Evolutionary conservation across 805 yeast species (phyloP), one percentile per base, ranked within the genome.

Genomic region (Phaffomyces thermotolerans): DNA sequence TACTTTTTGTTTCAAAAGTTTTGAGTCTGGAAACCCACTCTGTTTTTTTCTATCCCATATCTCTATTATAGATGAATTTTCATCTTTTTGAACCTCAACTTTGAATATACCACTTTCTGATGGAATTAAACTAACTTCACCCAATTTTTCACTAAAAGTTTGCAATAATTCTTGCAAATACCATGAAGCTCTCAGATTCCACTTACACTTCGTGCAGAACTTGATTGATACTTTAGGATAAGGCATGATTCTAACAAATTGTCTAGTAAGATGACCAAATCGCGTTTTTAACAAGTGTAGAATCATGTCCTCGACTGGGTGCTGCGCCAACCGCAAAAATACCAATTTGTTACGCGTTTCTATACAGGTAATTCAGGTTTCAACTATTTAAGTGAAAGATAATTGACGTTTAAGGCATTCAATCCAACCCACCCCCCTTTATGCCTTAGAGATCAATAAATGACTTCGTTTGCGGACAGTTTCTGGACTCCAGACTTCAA

Each of bases 161-260:
- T 84, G 87, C n/a, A 88, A 64, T 2, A 89, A 66, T 61, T 88
- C 96, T 58, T 85, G 95, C 29, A 79, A 67, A 52, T 86, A 86
- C 96, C 96, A 89, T 0, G 86, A 73, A 2, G 96, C 95, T 12
- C 96, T 67, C 38, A 86, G 73, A 53, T 84, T 84, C 96, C 96
- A 88, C 55, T 84, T 83, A 68, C 96, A 88, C 57, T 75, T 77
- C 33, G 84, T 82, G 58, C 96, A 88, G 63, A 81, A 88, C 51
- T 76, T 72, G 35, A 88, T 86, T 5, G 77, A 65, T 2, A 88
- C 75, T 36, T 78, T 67, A 3, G 95, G 93, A 46, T 70, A 78
- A 3, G 42, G 42, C 39, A 37, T 37, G 6, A 8, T 8, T 30
- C 6, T 10, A 27, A n/a, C 17, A 7, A 31, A 15, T 4, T n/a